Percentiles rank a stretch among this genome's conserved stretches.
Evolutionary conservation across 2,329 filamentous ascomycete genomes (phyloP).

Genomic region (Xylariales sp.): DNA sequence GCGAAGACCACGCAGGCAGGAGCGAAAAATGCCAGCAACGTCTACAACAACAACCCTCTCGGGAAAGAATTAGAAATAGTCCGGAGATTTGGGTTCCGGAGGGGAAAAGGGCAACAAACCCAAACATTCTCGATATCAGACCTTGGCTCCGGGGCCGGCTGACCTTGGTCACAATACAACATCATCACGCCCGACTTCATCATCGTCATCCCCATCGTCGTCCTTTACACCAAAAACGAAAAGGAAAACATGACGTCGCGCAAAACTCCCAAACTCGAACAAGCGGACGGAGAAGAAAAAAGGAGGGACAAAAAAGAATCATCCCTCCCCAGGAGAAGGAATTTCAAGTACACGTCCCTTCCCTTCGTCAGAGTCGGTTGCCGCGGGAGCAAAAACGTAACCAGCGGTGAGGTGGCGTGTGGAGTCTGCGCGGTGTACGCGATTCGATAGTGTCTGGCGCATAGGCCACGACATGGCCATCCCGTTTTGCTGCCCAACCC

Average conservation of each 20-base stretch:
- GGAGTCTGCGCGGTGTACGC: slow-evolving; percentile 2
- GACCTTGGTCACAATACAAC: slow-evolving; percentile 1
- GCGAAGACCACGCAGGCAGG: slow-evolving; percentile 15
- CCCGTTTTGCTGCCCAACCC: slow-evolving; percentile 5
- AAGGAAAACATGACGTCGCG: slow-evolving; percentile 4
- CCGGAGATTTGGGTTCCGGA: neutral
- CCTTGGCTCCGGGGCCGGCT: neutral
- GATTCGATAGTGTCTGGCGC: slow-evolving; percentile 2
- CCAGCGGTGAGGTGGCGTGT: slow-evolving; percentile 5
- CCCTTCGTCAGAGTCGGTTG: neutral
- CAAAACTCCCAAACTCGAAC: neutral
- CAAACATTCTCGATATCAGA: slow-evolving; percentile 7
- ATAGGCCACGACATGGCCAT: slow-evolving; percentile 1
- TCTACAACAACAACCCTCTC: slow-evolving; percentile 7
- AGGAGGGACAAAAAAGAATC: neutral
- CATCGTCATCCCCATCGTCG: neutral
- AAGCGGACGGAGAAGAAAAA: neutral
- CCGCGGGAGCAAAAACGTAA: slow-evolving; percentile 1
- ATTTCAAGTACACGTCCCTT: neutral
- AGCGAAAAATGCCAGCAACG: slow-evolving; percentile 16
- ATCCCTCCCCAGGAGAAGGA: neutral
- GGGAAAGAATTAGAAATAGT: neutral
- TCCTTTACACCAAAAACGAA: neutral
- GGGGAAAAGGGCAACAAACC: neutral
- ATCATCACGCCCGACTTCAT: neutral